Evolutionary conservation across 2,329 filamentous ascomycete species (phyloP).

Genomic region (Keithomyces neogunnii): DNA sequence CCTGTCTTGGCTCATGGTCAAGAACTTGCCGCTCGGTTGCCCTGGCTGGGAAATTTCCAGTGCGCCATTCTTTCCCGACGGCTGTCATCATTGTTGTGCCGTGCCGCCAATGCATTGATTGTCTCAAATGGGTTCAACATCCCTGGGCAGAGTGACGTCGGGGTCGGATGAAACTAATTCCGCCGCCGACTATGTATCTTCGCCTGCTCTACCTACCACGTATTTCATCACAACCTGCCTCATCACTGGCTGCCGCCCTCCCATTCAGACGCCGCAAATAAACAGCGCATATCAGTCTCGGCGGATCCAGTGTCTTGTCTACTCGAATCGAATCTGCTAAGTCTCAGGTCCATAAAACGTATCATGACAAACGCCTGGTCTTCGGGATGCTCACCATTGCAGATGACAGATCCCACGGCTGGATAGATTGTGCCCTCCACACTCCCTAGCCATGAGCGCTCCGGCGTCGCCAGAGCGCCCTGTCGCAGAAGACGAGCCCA

Average conservation of each 20-base stretch:
- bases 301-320: neutral
- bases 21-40: too few relatives aligned
- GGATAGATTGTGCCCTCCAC: slow-evolving; percentile 3
- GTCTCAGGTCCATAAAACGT: slow-evolving; percentile 28
- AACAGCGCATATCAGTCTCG: too few relatives aligned
- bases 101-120: neutral
- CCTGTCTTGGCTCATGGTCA: too few relatives aligned
- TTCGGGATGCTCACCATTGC: slow-evolving; percentile 29
- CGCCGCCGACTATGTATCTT: neutral
- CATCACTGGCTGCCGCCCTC: too few relatives aligned
- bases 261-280: too few relatives aligned
- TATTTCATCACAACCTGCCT: neutral
- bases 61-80: too few relatives aligned
- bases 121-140: neutral
- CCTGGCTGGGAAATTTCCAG: too few relatives aligned
- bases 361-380: slow-evolving; percentile 23
- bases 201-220: neutral
- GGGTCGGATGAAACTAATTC: neutral
- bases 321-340: slow-evolving; percentile 15
- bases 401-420: slow-evolving; percentile 20
- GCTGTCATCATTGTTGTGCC: neutral
- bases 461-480: slow-evolving; percentile 7
- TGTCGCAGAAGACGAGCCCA: slow-evolving; percentile 9
- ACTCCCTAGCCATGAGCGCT: slow-evolving; percentile 4
- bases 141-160: neutral